Evolutionary conservation across 306 rosid species (phyloP).

Genomic region (Vigna radiata): DNA sequence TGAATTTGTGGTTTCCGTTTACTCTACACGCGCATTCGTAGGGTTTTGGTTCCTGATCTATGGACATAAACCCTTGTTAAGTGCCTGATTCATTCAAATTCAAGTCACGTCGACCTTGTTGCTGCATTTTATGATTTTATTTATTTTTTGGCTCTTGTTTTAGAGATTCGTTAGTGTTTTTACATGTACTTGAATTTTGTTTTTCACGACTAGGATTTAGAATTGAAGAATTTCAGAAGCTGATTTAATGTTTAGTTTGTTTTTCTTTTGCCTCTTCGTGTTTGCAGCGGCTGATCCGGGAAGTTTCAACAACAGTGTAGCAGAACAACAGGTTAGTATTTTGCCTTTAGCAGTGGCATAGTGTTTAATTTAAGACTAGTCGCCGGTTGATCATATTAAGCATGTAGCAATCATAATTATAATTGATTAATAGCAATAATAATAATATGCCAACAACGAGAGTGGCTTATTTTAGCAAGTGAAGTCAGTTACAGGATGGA

Average conservation of each 20-base stretch:
- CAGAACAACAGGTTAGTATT: slow-evolving; percentile 94
- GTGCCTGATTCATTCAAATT: slow-evolving; percentile 33
- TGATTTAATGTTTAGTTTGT: slow-evolving; percentile 28
- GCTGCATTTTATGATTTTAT: slow-evolving; percentile 27
- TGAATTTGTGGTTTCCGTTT: not conserved
- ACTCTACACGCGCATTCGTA: not conserved
- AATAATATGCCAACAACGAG: not conserved
- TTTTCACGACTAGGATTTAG: not conserved
- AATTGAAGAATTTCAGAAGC: slow-evolving; percentile 23
- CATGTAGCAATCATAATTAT: not conserved
- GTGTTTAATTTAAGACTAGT: slow-evolving; percentile 10
- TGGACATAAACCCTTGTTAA: not conserved
- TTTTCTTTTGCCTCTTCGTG: slow-evolving; percentile 26
- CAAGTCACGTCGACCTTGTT: slow-evolving; percentile 5
- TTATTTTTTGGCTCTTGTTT: not conserved
- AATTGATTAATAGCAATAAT: not conserved
- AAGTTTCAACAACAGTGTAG: slow-evolving; percentile 95
- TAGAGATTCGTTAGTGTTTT: not conserved
- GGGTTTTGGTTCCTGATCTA: slow-evolving; percentile 42
- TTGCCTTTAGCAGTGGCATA: slow-evolving; percentile 6
- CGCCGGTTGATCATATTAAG: not conserved
- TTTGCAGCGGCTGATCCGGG: slow-evolving; percentile 81
- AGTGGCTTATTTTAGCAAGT: not conserved
- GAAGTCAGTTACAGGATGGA: not conserved
- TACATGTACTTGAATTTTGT: not conserved